phyloP scores from a whole-genome alignment of 208 protist genomes.

The Angomonas ambiguus region DNA sequence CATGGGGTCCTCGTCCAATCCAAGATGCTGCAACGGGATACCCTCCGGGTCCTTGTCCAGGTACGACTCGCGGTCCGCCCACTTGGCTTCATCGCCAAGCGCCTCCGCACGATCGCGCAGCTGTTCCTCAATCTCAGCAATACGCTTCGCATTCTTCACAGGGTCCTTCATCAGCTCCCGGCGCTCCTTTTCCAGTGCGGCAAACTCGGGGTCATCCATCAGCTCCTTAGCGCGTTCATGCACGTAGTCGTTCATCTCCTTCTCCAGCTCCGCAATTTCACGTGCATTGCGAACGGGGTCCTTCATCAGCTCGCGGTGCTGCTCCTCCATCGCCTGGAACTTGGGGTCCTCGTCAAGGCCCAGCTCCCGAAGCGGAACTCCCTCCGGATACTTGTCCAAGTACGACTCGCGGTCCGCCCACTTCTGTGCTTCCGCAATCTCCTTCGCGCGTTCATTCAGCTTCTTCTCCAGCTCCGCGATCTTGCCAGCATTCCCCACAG shows the following conservation, averaged over 20 bases:
- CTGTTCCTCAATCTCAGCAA: constrained; percentile 17
- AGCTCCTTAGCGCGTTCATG: constrained; percentile 49
- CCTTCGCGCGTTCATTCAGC: constrained; percentile 40
- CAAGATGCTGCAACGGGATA: constrained; percentile 30
- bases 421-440: constrained; percentile 68
- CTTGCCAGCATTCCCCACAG: constrained; percentile 16
- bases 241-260: constrained; percentile 57
- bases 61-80: constrained; percentile 19
- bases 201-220: constrained; percentile 45
- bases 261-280: constrained; percentile 31
- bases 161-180: constrained; percentile 46
- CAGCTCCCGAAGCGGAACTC: constrained; percentile 48
- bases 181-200: constrained; percentile 50
- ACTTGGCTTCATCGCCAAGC: constrained; percentile 13
- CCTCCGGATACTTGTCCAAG: constrained; percentile 45
- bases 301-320: constrained; percentile 46
- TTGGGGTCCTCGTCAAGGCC: constrained; percentile 43
- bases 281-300: constrained; percentile 24
- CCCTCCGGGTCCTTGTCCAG: constrained; percentile 45
- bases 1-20: constrained; percentile 36
- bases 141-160: constrained; percentile 16
- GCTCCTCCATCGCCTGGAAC: constrained; percentile 38
- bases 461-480: constrained; percentile 44
- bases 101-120: constrained; percentile 21
- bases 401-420: constrained; percentile 43